Percentiles rank a stretch among this genome's conserved stretches.
phyloP scores from a whole-genome alignment of 164 flowering plant genomes.

The Pachysandra terminalis region DNA sequence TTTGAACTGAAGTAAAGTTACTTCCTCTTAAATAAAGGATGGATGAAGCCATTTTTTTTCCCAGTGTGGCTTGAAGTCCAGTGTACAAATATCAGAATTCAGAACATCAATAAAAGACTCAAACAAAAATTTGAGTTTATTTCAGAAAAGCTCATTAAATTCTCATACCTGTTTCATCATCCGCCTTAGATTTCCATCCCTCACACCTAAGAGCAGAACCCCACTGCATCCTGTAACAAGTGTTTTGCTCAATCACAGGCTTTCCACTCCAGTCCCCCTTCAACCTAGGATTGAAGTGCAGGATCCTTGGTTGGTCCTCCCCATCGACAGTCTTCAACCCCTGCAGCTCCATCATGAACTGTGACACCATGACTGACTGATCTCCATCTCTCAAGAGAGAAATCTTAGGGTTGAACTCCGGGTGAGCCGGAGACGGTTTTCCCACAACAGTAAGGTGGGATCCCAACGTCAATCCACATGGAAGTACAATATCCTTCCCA shows the following conservation, averaged over 20 bases:
- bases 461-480: slow-evolving; percentile 63
- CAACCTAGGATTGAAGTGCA: slow-evolving; percentile 73
- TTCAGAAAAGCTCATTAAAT: slow-evolving; percentile 1
- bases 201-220: slow-evolving; percentile 50
- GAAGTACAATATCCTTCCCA: slow-evolving; percentile 37
- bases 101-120: neutral
- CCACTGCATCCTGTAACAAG: slow-evolving; percentile 71
- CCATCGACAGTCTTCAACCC: slow-evolving; percentile 67
- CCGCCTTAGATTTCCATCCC: slow-evolving; percentile 54
- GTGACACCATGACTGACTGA: slow-evolving; percentile 47
- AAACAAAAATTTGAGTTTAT: neutral
- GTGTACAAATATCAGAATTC: too few species aligned
- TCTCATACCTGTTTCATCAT: slow-evolving; percentile 54
- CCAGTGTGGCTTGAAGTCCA: too few species aligned
- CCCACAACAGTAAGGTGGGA: slow-evolving; percentile 60
- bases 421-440: slow-evolving; percentile 43
- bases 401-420: slow-evolving; percentile 44
- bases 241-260: slow-evolving; percentile 66
- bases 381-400: slow-evolving; percentile 33
- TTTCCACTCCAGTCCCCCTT: slow-evolving; percentile 68
- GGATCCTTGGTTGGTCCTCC: slow-evolving; percentile 60
- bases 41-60: neutral
- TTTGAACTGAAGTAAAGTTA: neutral
- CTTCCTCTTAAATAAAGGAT: neutral
- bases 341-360: slow-evolving; percentile 60